phyloP scores from a whole-genome alignment of 2,329 filamentous ascomycete genomes.

The Xylaria sp. region DNA sequence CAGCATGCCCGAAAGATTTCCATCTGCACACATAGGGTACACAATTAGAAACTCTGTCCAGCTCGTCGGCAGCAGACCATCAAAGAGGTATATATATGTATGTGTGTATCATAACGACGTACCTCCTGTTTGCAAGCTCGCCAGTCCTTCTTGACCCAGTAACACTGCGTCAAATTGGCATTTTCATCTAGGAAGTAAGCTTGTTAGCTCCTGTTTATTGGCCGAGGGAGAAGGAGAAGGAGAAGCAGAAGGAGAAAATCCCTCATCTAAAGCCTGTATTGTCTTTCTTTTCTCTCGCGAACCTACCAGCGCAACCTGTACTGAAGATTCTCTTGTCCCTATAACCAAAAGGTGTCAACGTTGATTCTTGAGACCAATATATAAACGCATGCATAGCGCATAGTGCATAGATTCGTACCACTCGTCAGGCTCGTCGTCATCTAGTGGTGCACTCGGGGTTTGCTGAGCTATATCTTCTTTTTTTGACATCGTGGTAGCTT shows the following conservation, averaged over 20 bases:
- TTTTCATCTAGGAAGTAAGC: conserved; percentile 77
- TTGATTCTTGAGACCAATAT: conserved; percentile 24
- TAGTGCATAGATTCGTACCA: conserved; percentile 74
- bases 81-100: neutral
- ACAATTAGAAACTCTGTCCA: neutral
- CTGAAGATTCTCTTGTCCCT: conserved; percentile 99
- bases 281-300: conserved; percentile 10
- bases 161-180: conserved; percentile 90
- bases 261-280: neutral
- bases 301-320: conserved; percentile 86
- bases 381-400: neutral
- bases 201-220: conserved; percentile 25
- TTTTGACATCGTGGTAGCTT: conserved; percentile 63
- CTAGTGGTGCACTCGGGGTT: conserved; percentile 57
- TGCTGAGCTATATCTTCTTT: conserved; percentile 60
- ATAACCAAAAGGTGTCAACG: conserved; percentile 27
- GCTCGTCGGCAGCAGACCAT: neutral
- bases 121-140: conserved; percentile 88
- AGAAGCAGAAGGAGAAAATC: conserved; percentile 25
- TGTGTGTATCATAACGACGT: conserved; percentile 52
- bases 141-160: conserved; percentile 97
- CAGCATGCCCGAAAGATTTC: conserved; percentile 89
- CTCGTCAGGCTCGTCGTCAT: conserved; percentile 92
- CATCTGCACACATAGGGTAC: conserved; percentile 70
- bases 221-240: neutral